These are phyloP conservation scores for Mucor ambiguus DNA, from an alignment of 371 early-diverging fungal species.

Conservation along the genomic window DNA sequence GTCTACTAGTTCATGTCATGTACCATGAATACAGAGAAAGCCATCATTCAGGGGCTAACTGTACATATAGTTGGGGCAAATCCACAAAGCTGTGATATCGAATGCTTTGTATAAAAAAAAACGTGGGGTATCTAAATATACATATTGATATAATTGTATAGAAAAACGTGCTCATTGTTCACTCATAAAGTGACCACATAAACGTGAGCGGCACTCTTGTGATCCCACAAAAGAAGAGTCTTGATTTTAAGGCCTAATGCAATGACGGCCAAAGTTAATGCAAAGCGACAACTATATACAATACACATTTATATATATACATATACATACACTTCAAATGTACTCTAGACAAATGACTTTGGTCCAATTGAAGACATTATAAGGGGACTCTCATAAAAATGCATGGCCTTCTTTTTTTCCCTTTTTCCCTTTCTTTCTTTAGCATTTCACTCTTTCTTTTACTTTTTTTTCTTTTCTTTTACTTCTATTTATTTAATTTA, in stretches of 20 bases:
- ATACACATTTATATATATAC: background rate
- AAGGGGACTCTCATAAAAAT: background rate
- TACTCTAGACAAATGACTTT: constrained; percentile 16
- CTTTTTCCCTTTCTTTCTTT: constrained; percentile 7
- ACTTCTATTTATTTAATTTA: constrained; percentile 13
- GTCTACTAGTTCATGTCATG: background rate
- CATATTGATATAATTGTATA: background rate
- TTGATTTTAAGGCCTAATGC: background rate
- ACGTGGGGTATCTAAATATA: constrained; percentile 5
- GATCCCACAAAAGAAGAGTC: background rate
- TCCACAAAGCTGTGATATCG: background rate
- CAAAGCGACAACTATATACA: background rate
- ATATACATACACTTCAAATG: constrained; percentile 1
- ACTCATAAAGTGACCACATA: background rate
- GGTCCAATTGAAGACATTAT: constrained; percentile 25
- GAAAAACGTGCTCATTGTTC: constrained; percentile 5
- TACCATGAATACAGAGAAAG: background rate
- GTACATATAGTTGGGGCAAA: constrained; percentile 7
- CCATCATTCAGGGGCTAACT: background rate
- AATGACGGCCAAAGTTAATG: background rate
- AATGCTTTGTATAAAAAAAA: background rate
- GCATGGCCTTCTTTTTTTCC: background rate
- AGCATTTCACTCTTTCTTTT: constrained; percentile 7
- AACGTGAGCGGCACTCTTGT: background rate
- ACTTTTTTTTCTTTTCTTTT: constrained; percentile 6